Evolutionary conservation across 495 filamentous ascomycete genomes (phyloP), one percentile per base, ranked within the genome.

Genomic region (Talaromyces stipitatus): DNA sequence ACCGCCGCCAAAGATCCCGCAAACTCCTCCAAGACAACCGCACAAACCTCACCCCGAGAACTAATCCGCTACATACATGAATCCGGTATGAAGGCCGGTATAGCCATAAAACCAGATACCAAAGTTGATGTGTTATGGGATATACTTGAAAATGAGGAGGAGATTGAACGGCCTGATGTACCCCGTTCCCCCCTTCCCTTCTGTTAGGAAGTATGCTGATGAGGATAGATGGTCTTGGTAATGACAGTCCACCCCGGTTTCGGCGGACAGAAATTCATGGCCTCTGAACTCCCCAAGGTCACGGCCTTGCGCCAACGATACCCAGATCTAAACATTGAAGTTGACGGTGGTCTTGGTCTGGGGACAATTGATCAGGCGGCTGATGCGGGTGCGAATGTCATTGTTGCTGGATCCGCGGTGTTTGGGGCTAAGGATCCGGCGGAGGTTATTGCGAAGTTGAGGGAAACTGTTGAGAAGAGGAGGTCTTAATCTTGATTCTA

Each of bases 191-290:
- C 50, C 53, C 55, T 24, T 26, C 14, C 46, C 36, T 33, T 23
- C 29, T 33, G 41, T 38, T 51, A 4, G 26, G 3, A 23, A 3
- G 5, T 50, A 50, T 50, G 20, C n/a, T 4, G 7, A 43, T 22
- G 27, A 43, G 18, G 51, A 45, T 57, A 98, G 94, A 97, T 98
- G 95, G 90, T 95, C 24, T 85, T 98, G 9, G 85, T 98, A 36
- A 98, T 98, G 94, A 98, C 94, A 8, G 94, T 98, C 18, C 85
- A 98, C 71, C 94, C 94, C 18, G 94, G 94, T 54, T 98, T 97
- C 71, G 95, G 94, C 58, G 94, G 94, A 11, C 95, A 98, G 71
- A 96, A 95, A 68, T 98, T 98, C 82, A 96, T 97, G 88, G 86
- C 90, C 4, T 88, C 86, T 4, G 89, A 95, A 70, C 80, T 98